Conservation (phyloP, 2,329 filamentous ascomycete species). For the Didymella segeticola region DNA sequence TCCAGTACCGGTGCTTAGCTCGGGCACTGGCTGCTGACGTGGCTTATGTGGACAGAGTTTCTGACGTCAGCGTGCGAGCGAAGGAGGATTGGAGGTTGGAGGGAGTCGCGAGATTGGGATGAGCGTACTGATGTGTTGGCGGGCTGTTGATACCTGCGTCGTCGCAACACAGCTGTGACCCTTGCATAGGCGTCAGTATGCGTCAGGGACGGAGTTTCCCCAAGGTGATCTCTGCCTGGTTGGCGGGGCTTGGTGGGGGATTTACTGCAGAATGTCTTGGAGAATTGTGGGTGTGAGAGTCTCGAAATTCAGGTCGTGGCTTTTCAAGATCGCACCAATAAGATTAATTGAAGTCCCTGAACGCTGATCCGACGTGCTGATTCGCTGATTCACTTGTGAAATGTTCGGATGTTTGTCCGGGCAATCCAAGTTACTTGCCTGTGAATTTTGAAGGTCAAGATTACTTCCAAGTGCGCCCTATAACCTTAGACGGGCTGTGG, state of each 20-base stretch:
- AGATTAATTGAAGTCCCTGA: not conserved
- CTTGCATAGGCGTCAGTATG: not conserved
- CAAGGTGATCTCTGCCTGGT: not conserved
- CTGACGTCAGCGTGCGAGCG: conserved; percentile 17
- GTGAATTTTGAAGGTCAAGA: not conserved
- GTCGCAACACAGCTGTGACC: not conserved
- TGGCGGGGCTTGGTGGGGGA: conserved; percentile 15
- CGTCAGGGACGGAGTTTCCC: conserved; percentile 3
- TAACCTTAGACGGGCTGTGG: not conserved
- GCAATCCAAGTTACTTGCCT: not conserved
- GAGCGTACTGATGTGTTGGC: not conserved
- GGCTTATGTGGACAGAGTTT: conserved; percentile 2
- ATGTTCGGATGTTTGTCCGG: not conserved
- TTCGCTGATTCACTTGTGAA: not conserved
- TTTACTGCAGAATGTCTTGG: conserved; percentile 1
- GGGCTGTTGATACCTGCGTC: not conserved
- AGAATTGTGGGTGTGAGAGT: conserved; percentile 2
- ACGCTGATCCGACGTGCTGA: not conserved
- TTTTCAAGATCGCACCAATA: not conserved
- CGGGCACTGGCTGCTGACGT: conserved; percentile 10
- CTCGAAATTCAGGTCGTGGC: not conserved
- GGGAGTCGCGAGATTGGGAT: conserved; percentile 4
- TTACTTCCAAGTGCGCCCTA: too few relatives aligned
- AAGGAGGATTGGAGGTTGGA: not conserved
- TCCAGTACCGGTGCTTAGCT: conserved; percentile 13